Evolutionary conservation across 805 yeast species (phyloP), one percentile per base, ranked within the genome.

Genomic region (Starmerella potacharoeniae): DNA sequence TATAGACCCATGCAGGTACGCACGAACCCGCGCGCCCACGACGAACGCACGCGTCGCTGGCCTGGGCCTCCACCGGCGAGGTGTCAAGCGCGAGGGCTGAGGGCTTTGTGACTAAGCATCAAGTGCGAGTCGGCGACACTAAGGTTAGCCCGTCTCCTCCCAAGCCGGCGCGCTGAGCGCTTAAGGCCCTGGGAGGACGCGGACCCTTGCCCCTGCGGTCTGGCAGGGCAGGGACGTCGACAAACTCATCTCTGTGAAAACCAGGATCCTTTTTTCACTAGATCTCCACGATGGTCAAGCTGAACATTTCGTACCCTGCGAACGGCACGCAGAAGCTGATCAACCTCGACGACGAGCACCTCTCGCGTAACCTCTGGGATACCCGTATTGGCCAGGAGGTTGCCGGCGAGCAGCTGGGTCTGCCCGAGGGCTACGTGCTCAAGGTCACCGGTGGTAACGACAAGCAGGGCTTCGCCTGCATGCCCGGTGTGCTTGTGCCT

Each of bases 401-500:
- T 73, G 96, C 89, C 74, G 98, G 97, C 78, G 98, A 93, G 77
- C 77, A 88, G 65, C 86, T 93, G 70, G 95, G 95, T 73, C 97
- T 93, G 72, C 98, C 95, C 80, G 91, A 89, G 79, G 98, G 98
- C 73, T 93, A 93, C 89, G 77, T 88, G 74, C 90, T 93, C 86
- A 95, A 85, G 82, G 90, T 93, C 77, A 78, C 97, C 70, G 98
- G 98, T 75, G 98, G 98, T 84, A 93, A 93, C 86, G 98, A 93
- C 82, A 93, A 93, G 81, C 98, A 93, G 82, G 98, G 98, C 81
- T 93, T 93, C 96, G 97, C 98, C 80, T 93, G 95, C 98, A 93
- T 90, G 80, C 98, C 95, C 80, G 98, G 98, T 85, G 98, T 93
- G 66, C 80, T 93, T 83, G 93, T 88, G 82, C 97, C 98, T 79